Evolutionary conservation across 805 yeast genomes (phyloP).

Genomic region (Scheffersomyces coipomensis): DNA sequence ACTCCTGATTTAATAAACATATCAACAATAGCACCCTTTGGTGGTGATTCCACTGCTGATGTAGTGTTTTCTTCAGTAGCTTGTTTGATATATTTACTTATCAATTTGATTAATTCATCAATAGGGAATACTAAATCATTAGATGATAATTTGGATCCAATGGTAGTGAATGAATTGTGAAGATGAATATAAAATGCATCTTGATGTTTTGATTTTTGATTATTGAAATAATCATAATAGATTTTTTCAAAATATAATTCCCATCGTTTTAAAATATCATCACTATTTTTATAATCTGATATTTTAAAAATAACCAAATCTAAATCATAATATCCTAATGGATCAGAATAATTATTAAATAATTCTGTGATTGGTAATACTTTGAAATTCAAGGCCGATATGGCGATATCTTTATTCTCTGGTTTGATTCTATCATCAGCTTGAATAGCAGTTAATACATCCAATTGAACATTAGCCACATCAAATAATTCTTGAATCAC

Average conservation of each 20-base stretch:
- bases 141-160: conserved; percentile 64
- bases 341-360: conserved; percentile 84
- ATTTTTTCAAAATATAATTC: conserved; percentile 60
- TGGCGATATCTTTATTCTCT: conserved; percentile 50
- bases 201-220: conserved; percentile 15
- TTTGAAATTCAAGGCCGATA: conserved; percentile 55
- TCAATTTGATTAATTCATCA: conserved; percentile 62
- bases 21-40: conserved; percentile 59
- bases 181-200: conserved; percentile 40
- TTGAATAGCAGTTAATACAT: conserved; percentile 48
- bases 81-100: conserved; percentile 52
- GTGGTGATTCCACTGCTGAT: conserved; percentile 30
- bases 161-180: conserved; percentile 37
- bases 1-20: conserved; percentile 65
- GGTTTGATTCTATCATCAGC: conserved; percentile 50
- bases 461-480: conserved; percentile 83
- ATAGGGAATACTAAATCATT: conserved; percentile 83
- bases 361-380: conserved; percentile 73
- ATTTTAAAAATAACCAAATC: conserved; percentile 76
- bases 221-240: conserved; percentile 28
- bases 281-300: conserved; percentile 81
- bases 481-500: conserved; percentile 78
- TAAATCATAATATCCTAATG: conserved; percentile 81
- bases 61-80: conserved; percentile 34
- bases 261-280: conserved; percentile 83